Base-by-base conservation (phyloP, 2,329 filamentous ascomycete species). In the Leptographium procerum region DNA sequence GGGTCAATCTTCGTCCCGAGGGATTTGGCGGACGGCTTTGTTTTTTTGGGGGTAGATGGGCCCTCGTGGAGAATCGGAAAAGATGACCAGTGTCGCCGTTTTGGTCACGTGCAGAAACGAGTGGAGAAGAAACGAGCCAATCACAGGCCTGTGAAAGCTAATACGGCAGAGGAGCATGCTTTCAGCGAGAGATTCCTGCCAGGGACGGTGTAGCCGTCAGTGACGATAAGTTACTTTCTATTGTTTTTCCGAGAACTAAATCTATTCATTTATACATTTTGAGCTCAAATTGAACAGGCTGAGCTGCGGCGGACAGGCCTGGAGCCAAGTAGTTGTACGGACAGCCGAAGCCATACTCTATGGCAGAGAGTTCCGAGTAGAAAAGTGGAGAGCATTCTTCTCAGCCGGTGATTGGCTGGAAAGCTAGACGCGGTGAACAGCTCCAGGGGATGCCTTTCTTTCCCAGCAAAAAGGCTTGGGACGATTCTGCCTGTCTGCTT, bases 101-200 rank as follows among this genome's bases (percentile, higher is more conserved):
- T 16, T 4, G 52, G 54, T 63, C 62, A 63, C 62, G 62, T 63
- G 62, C 22, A 28, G 4, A 4, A 8, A 19, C 26, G 36, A 33
- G 57, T 45, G 56, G 52, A 24, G 36, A 9, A 8, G 4, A 1
- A 4, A 11, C 16, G 24, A 47, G 51, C 62, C 62, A 63, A 63
- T 63, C 57, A 63, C n/a, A 19, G 53, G 1, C 19, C 19, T 10
- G 52, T 34, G 55, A 63, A 63, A 63, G 62, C 62, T 63, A 63
- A 63, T 63, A 63, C 62, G 45, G 31, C 29, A 33, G 36, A 47
- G 9, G 40, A 16, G 19, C 54, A 16, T 5, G 29, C 11, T 26
- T 13, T 48, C 50, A n/a, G 40, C 19, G 24, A 19, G 11, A 16
- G 11, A 11, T 22, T n/a, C n/a, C n/a, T n/a, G n/a, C n/a, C n/a